Evolutionary conservation across 495 filamentous ascomycete genomes (phyloP).

Genomic region (Oleoguttula mirabilis): DNA sequence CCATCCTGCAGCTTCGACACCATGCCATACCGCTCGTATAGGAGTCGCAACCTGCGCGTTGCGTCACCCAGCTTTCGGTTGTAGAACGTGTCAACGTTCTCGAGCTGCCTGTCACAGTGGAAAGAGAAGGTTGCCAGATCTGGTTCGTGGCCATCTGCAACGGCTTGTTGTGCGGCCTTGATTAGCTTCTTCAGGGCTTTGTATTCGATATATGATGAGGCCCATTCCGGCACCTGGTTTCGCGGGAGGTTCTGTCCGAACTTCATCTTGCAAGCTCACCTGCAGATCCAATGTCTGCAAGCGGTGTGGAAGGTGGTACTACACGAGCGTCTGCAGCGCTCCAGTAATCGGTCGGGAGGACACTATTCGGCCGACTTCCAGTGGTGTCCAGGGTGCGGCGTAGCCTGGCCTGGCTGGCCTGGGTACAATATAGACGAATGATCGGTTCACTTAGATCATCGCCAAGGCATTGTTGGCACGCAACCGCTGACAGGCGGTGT

Average conservation of each 20-base stretch:
- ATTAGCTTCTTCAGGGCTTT: conserved; percentile 91
- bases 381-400: no score
- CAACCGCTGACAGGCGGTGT: no score
- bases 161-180: conserved; percentile 54
- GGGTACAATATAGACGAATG: no score
- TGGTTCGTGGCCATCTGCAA: conserved; percentile 54
- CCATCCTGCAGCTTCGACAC: conserved; percentile 37
- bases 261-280: conserved; percentile 25
- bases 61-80: conserved; percentile 84
- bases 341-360: no score
- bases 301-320: no score
- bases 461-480: no score
- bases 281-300: no score
- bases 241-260: conserved; percentile 54
- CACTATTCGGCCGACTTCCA: no score
- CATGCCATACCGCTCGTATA: conserved; percentile 73
- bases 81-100: conserved; percentile 89
- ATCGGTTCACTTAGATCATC: no score
- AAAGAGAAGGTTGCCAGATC: conserved; percentile 97
- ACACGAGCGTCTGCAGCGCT: no score
- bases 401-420: no score
- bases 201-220: conserved; percentile 85
- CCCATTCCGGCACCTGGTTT: conserved; percentile 89
- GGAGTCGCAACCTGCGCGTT: conserved; percentile 65
- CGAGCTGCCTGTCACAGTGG: conserved; percentile 86